These are phyloP conservation scores for Schizophyllum commune DNA, from an alignment of 1,284 basidiomycete species.

Conservation along the genomic window DNA sequence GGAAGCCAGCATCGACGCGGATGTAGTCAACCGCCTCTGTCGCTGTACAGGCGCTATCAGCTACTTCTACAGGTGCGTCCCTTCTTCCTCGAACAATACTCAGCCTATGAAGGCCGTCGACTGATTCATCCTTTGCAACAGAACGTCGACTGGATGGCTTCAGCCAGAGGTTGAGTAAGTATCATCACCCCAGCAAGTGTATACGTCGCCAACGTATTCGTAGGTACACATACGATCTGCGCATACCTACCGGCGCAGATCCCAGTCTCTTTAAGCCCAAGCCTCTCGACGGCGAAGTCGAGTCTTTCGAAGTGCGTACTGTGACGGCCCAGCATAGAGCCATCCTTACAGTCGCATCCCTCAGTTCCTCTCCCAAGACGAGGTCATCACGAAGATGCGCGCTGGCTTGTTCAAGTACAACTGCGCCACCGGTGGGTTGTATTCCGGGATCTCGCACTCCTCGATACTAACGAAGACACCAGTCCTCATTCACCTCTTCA, in stretches of 20 bases:
- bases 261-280: conserved; percentile 48
- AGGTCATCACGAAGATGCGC: conserved; percentile 50
- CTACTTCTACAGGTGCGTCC: conserved; percentile 41
- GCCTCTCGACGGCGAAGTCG: conserved; percentile 90
- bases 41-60: conserved; percentile 56
- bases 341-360: neutral
- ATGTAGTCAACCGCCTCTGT: conserved; percentile 50
- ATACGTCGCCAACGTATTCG: neutral
- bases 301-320: conserved; percentile 68
- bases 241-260: conserved; percentile 49
- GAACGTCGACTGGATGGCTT: conserved; percentile 67
- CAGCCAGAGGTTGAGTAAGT: conserved; percentile 82
- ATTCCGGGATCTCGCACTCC: neutral
- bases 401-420: conserved; percentile 79
- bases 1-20: conserved; percentile 74
- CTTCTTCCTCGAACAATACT: neutral
- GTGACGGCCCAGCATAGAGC: neutral
- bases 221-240: conserved; percentile 78
- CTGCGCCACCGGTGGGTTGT: conserved; percentile 59
- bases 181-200: neutral
- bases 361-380: conserved; percentile 52
- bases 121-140: conserved; percentile 15
- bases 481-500: conserved; percentile 83
- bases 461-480: conserved; percentile 1
- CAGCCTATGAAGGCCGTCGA: neutral